Base-by-base conservation (phyloP, 2,329 filamentous ascomycete genomes). In the Pestalotiopsis sp. region DNA sequence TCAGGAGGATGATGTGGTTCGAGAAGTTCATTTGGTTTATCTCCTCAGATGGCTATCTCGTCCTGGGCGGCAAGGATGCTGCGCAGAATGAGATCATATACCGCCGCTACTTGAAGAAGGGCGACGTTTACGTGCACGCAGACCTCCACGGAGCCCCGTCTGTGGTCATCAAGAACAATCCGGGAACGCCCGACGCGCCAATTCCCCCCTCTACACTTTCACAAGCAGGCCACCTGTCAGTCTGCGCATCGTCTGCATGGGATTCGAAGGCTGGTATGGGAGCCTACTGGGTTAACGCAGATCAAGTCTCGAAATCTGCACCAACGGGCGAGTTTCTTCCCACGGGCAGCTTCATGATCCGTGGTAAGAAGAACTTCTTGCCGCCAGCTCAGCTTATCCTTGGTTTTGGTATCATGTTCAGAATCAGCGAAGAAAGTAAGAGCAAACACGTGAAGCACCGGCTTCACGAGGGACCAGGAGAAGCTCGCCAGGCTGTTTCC, bases 11-110 rank as follows among this genome's bases (percentile, higher is more conserved):
- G 71, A 88, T 94, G 74, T 99, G 96, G 96, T 99, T 98, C 73
- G 96, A 99, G 75, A 99, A 99, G 79, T 99, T 97, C 74, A 84
- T 90, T 35, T 98, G 94, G 86, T 99, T 99, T 81, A 88, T 98
- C 73, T 98, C 94, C 0, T 97, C 94, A 0, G 96, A 99, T 75
- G 94, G 95, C 4, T 98, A 98, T 77, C 86, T 99, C 5, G 92
- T 98, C 0, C 86, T 99, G 17, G 95, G 90, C 58, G 95, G 94
- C 17, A 94, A 93, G 70, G 96, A 99, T 81, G 87, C 90, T 1
- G 91, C 93, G 73, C 96, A 99, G 77, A 94, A 92, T 74, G 96
- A 99, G 78, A 91, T 94, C 55, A 83, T 99, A n/a, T 99, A 98
- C 81, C 90, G 91, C 70, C 89, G 89, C 26, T 91, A 98, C 75